Evolutionary conservation across 164 flowering plant genomes (phyloP).

Genomic region (Amborella trichopoda): DNA sequence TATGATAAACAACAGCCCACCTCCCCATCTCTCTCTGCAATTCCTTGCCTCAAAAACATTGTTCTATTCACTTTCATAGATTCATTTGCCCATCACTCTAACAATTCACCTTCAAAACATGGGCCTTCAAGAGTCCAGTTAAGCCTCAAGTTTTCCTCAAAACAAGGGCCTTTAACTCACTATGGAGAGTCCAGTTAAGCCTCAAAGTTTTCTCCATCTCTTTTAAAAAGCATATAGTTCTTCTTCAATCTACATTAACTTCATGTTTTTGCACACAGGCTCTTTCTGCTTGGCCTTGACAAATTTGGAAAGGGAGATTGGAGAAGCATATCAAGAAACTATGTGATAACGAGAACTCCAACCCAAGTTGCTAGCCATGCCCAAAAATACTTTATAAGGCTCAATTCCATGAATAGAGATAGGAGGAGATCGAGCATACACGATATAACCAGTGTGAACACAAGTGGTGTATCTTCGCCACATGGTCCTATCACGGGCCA

Average conservation of each 20-base stretch:
- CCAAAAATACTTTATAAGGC: constrained; percentile 65
- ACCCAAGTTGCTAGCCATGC: constrained; percentile 84
- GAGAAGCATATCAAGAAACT: constrained; percentile 78
- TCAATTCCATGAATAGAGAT: constrained; percentile 71
- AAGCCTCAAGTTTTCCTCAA: neutral
- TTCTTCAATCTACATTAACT: neutral
- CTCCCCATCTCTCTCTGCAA: no score
- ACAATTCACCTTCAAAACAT: no score
- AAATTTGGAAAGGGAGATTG: constrained; percentile 83
- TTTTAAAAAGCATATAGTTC: neutral
- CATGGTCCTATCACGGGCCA: constrained; percentile 54
- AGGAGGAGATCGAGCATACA: constrained; percentile 77
- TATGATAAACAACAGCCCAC: no score
- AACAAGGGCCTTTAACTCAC: neutral
- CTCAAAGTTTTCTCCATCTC: neutral
- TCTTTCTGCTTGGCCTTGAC: constrained; percentile 64
- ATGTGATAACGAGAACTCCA: constrained; percentile 61
- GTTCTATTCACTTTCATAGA: no score
- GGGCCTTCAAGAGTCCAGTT: no score
- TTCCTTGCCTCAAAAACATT: no score
- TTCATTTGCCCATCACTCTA: no score
- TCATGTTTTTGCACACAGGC: constrained; percentile 23
- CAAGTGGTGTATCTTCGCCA: constrained; percentile 24
- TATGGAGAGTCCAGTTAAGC: neutral
- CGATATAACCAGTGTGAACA: constrained; percentile 63